A percentile compares a stretch with the other conserved stretches of the same genome.
phyloP scores from a whole-genome alignment of 2,329 filamentous ascomycete genomes.

The Nothomitra cinnamomea region DNA sequence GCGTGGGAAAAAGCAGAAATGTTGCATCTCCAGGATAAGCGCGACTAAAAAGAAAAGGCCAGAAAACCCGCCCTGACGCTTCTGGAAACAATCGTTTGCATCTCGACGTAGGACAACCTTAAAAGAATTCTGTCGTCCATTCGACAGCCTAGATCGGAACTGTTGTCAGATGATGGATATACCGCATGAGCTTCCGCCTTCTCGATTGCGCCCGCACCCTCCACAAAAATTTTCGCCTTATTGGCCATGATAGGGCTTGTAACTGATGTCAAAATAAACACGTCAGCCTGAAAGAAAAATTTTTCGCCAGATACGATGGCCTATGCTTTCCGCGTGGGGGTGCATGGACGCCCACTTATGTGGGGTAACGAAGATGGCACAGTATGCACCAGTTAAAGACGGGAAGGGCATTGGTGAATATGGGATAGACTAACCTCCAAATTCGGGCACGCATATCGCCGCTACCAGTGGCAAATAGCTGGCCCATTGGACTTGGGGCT shows the following conservation, averaged over 20 bases:
- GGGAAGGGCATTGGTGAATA: not conserved
- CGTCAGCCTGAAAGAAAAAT: conserved; percentile 2
- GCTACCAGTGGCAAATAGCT: conserved; percentile 86
- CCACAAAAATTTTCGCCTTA: not conserved
- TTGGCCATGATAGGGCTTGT: conserved; percentile 3
- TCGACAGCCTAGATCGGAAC: not conserved
- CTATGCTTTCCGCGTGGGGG: not conserved
- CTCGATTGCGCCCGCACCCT: not conserved
- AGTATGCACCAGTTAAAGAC: not conserved
- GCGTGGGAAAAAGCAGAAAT: conserved; percentile 3
- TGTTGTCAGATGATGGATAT: conserved; percentile 1
- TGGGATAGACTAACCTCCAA: conserved; percentile 51
- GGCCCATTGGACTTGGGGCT: conserved; percentile 74
- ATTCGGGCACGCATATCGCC: conserved; percentile 96
- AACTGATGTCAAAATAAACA: not conserved
- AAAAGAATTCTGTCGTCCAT: not conserved
- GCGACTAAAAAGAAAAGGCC: conserved; percentile 1
- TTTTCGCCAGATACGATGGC: not conserved
- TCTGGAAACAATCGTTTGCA: not conserved
- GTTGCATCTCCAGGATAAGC: conserved; percentile 3
- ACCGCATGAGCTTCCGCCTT: no score
- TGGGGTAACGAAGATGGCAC: not conserved
- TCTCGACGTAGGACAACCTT: conserved; percentile 2
- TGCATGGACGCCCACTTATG: not conserved
- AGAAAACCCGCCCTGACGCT: conserved; percentile 3